Base-by-base conservation (phyloP, 2,329 filamentous ascomycete species). In the Xylariaceae sp. region DNA sequence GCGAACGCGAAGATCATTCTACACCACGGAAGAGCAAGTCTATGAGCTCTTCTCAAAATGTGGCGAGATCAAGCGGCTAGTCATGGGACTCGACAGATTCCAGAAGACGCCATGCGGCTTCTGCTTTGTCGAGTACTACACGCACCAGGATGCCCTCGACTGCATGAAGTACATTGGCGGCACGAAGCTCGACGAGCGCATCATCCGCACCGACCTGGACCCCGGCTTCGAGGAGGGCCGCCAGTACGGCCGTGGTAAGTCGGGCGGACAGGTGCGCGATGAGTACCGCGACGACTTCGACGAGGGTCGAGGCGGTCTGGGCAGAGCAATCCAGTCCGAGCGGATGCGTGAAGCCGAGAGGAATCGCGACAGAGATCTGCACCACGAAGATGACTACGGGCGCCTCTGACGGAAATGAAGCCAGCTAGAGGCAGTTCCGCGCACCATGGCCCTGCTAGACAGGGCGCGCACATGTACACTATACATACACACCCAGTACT, bases 81-180 rank as follows among this genome's bases (percentile, higher is more conserved):
- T 99, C 61, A 99, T 99, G 94, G 94, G 94, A 47, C 84, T 99
- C 49, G 94, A 99, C 71, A 87, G 94, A 54, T 96, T 94, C 78
- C 88, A 88, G 73, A 99, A 99, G 77, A 99, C 94, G 0, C 94
- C 94, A 1, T 99, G 94, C 73, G 94, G 94, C 39, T 99, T 99
- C 79, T 99, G 94, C 79, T 99, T 99, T 69, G 94, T 99, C 67
- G 94, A 99, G 74, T 99, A 99, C 76, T 97, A 96, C 77, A 96
- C 87, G 29, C 94, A 97, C 71, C 87, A 96, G 69, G 94, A 99
- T 71, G 94, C 94, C 8, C 80, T 99, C 47, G 94, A 99, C 71
- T 97, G 92, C 74, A 86, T 99, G 85, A 99, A 97, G 75, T 99
- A 97, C 71, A 87, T 99, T 66, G 94, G 94, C 52, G 94, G 94